Percentiles rank a stretch among this genome's conserved stretches.
Evolutionary conservation across 208 protist genomes (phyloP).

Genomic region (Ichthyophonus hoferi): DNA sequence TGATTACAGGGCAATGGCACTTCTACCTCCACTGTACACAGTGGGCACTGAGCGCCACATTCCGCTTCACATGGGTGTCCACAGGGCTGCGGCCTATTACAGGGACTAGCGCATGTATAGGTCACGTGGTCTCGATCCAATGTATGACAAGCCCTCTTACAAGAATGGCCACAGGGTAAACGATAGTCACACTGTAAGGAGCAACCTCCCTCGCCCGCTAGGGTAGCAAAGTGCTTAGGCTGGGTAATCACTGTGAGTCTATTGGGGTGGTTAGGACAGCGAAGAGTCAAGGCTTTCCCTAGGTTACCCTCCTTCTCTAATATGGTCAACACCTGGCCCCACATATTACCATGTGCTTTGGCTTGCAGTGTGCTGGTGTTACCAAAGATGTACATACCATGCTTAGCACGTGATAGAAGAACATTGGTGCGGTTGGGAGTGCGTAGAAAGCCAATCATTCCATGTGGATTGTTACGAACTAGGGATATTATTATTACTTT

Average conservation of each 20-base stretch:
- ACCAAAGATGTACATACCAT: conserved; percentile 55
- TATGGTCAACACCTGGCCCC: background rate
- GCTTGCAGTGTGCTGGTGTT: conserved; percentile 19
- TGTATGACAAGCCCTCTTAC: background rate
- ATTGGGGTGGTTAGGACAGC: conserved; percentile 29
- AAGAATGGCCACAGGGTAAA: background rate
- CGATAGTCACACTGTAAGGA: background rate
- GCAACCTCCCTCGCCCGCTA: conserved; percentile 18
- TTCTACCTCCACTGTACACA: background rate
- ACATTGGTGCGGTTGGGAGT: conserved; percentile 86
- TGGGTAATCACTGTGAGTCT: background rate
- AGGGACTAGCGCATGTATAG: background rate
- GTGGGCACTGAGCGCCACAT: background rate
- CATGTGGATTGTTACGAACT: conserved; percentile 76
- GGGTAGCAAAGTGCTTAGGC: background rate
- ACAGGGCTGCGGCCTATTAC: background rate
- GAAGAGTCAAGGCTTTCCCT: conserved; percentile 11
- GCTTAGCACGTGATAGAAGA: conserved; percentile 77
- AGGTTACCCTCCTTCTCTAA: conserved; percentile 3
- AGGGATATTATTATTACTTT: conserved; percentile 84
- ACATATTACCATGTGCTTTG: background rate
- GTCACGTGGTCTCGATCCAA: background rate
- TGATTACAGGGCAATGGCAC: background rate
- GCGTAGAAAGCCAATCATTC: conserved; percentile 80
- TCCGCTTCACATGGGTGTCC: background rate